Conservation (phyloP, 371 early-diverging fungal genomes). For the Nematocida sp. region DNA sequence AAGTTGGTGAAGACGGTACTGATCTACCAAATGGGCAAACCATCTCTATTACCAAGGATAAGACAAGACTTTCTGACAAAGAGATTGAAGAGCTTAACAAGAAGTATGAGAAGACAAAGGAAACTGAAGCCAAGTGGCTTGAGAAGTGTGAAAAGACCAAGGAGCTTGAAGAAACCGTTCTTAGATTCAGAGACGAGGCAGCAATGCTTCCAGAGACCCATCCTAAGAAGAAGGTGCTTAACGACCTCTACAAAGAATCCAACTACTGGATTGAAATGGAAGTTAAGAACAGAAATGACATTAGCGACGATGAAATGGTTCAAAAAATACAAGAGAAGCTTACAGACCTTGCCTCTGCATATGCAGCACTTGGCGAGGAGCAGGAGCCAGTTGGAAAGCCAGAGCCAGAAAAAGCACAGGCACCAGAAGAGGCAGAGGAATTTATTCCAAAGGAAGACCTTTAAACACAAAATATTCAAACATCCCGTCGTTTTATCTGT, state of each 20-base stretch:
- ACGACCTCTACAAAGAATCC: slow-evolving; percentile 19
- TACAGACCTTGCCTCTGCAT: slow-evolving; percentile 19
- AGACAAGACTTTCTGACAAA: slow-evolving; percentile 2
- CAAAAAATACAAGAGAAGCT: slow-evolving; percentile 37
- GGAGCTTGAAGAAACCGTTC: slow-evolving; percentile 21
- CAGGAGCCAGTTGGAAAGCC: slow-evolving; percentile 4
- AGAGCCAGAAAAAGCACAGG: neutral
- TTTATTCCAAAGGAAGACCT: slow-evolving; percentile 54
- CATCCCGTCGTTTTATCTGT: neutral
- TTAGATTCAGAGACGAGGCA: neutral
- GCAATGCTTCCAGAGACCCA: slow-evolving; percentile 13
- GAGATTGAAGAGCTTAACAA: slow-evolving; percentile 38
- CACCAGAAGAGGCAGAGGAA: slow-evolving; percentile 32
- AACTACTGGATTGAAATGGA: slow-evolving; percentile 34
- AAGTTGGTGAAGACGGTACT: slow-evolving; percentile 43
- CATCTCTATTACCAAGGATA: slow-evolving; percentile 41
- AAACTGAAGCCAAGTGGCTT: slow-evolving; percentile 53
- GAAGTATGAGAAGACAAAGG: slow-evolving; percentile 47
- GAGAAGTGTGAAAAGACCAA: slow-evolving; percentile 41
- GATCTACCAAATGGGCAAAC: slow-evolving; percentile 6
- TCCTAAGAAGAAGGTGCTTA: slow-evolving; percentile 40
- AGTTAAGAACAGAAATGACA: slow-evolving; percentile 9
- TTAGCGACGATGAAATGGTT: slow-evolving; percentile 25
- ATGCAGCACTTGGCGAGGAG: neutral
- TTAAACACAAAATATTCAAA: neutral